Percentiles rank a stretch among this genome's conserved stretches.
Evolutionary conservation across 805 yeast genomes (phyloP).

Genomic region (Starmerella asiatica): DNA sequence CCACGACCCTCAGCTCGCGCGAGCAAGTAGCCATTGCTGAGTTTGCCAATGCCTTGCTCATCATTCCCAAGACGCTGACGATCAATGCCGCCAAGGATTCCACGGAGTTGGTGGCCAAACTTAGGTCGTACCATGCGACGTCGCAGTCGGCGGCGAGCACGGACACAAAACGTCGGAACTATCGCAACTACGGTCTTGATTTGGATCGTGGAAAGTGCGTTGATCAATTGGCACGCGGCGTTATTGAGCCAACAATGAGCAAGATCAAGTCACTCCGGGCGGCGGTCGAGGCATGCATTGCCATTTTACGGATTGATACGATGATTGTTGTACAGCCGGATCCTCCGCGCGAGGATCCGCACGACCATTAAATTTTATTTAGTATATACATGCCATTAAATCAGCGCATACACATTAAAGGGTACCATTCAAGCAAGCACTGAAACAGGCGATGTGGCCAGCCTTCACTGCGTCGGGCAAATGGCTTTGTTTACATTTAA

Average conservation of each 20-base stretch:
- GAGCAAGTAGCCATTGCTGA: constrained; percentile 97
- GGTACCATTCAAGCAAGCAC: no score
- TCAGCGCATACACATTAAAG: no score
- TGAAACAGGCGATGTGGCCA: no score
- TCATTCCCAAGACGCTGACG: constrained; percentile 93
- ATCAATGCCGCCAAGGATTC: constrained; percentile 97
- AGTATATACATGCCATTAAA: no score
- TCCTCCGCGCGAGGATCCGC: constrained; percentile 66
- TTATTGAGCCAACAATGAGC: constrained; percentile 87
- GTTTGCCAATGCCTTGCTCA: constrained; percentile 77
- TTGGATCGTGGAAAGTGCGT: constrained; percentile 82
- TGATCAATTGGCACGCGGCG: constrained; percentile 73
- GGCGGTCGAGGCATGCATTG: constrained; percentile 96
- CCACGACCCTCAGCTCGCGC: constrained; percentile 93
- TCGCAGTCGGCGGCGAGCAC: constrained; percentile 72
- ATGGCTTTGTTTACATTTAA: no score
- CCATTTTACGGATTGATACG: constrained; percentile 93
- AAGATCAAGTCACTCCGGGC: constrained; percentile 86
- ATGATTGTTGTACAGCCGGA: constrained; percentile 97
- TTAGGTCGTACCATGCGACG: constrained; percentile 93
- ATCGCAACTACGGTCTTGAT: constrained; percentile 87
- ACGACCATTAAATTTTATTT: constrained; percentile 63
- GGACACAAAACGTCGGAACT: constrained; percentile 73
- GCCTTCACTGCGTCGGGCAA: no score
- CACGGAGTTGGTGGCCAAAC: constrained; percentile 82